Percentiles rank a stretch among this genome's conserved stretches.
Conservation (phyloP, 2,329 filamentous ascomycete genomes). For the Penicillium digitatum region DNA sequence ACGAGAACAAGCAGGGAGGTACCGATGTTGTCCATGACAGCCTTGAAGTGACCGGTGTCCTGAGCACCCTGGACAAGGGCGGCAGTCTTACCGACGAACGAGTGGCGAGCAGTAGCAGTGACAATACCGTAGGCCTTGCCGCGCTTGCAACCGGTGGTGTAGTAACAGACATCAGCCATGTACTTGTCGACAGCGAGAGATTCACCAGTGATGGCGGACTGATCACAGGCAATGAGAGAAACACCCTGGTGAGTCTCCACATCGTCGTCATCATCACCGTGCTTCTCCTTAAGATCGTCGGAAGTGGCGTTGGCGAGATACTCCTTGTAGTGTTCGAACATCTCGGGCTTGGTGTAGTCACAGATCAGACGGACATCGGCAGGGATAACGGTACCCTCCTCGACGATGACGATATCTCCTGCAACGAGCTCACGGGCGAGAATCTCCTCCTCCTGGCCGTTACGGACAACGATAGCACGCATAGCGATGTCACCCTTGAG, state of each 20-base stretch:
- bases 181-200: conserved; percentile 61
- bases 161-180: conserved; percentile 72
- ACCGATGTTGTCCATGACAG: conserved; percentile 78
- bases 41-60: conserved; percentile 76
- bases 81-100: conserved; percentile 73
- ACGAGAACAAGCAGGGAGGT: conserved; percentile 69
- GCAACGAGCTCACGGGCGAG: conserved; percentile 69
- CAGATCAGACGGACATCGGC: conserved; percentile 69
- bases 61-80: conserved; percentile 69
- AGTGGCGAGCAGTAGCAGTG: conserved; percentile 64
- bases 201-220: conserved; percentile 77
- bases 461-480: conserved; percentile 64
- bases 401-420: conserved; percentile 70
- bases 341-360: conserved; percentile 65
- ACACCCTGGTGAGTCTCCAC: conserved; percentile 61
- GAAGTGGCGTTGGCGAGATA: conserved; percentile 59
- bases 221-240: conserved; percentile 66
- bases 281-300: conserved; percentile 58
- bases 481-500: conserved; percentile 76
- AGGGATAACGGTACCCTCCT: conserved; percentile 68
- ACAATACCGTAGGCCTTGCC: conserved; percentile 70
- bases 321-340: conserved; percentile 64
- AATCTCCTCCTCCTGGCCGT: conserved; percentile 65
- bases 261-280: conserved; percentile 55
- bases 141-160: conserved; percentile 78